Evolutionary conservation across 176 grass and related monocot genomes (phyloP), one percentile per base, ranked within the genome.

Genomic region (Avena atlantica): DNA sequence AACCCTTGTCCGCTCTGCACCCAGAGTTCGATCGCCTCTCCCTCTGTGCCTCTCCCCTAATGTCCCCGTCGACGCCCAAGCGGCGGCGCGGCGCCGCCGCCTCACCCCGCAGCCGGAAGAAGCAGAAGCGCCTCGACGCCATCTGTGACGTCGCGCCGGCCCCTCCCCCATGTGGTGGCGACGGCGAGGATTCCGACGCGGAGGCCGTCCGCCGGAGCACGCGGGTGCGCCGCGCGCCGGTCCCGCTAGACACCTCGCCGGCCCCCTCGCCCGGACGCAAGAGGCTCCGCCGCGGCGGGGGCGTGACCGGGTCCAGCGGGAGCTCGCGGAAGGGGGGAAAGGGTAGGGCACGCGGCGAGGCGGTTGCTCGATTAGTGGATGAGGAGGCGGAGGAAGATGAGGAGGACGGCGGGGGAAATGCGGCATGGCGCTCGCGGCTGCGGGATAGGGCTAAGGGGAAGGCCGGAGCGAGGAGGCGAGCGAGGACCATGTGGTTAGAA

Each of bases 121-220:
- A 91, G 92, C 89, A 99, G 85, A 99, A 94, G 89, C 86, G 92
- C 52, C 97, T 99, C 40, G 97, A 99, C 57, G 84, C 97, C 79
- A 96, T 99, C 79, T 68, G 48, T 29, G 97, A 99, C 83, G 82
- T 78, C 49, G 79, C 79, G 51, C 77, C 81, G 75, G 36, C 68
- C 12, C 63, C 84, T 80, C 23, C 85, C 15, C 76, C 70, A 74
- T 56, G 53, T 45, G 81, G 20, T 20, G 89, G 37, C 48, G 68
- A 4, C 36, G 74, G 58, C 55, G 65, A 81, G 0, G 83, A 81
- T 84, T 45, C 87, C 8, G 90, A 91, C 7, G 62, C 79, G n/a
- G 86, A 89, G 47, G 48, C 74, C 52, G 37, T 90, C 82, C 97
- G 97, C 70, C 94, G 97, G 58, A 94, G 97, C 85, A 87, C 82